Percentiles rank a stretch among this genome's conserved stretches.
These are phyloP conservation scores for Cordyceps javanica DNA, from an alignment of 2,329 filamentous ascomycete species.

Conservation along the genomic window DNA sequence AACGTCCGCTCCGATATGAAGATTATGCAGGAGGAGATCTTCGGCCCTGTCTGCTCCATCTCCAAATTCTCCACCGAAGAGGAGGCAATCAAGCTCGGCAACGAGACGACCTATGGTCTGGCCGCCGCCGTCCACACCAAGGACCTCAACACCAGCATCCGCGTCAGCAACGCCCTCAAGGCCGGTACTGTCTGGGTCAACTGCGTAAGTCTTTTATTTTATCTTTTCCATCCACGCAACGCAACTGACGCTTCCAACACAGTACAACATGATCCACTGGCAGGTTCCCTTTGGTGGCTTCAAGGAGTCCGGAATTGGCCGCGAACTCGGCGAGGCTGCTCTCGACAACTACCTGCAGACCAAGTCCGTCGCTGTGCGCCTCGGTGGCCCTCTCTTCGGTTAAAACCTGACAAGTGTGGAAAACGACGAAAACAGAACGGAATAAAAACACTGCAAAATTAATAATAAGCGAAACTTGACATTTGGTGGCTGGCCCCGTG, in stretches of 20 bases:
- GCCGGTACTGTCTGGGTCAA: slow-evolving; percentile 57
- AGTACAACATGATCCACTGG: slow-evolving; percentile 66
- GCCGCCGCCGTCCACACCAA: slow-evolving; percentile 73
- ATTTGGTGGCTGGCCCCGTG: background rate
- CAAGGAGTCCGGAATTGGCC: slow-evolving; percentile 73
- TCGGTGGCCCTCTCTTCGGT: slow-evolving; percentile 37
- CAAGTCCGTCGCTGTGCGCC: slow-evolving; percentile 57
- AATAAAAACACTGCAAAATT: background rate
- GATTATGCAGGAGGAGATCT: slow-evolving; percentile 84
- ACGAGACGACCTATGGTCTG: slow-evolving; percentile 70
- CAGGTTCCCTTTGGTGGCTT: slow-evolving; percentile 65
- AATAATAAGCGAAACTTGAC: background rate
- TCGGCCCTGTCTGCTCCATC: slow-evolving; percentile 74
- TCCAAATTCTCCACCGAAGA: slow-evolving; percentile 76
- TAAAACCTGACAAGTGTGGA: background rate
- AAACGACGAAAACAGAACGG: background rate
- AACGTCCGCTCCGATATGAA: slow-evolving; percentile 74
- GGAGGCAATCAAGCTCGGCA: slow-evolving; percentile 66
- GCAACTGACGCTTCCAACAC: background rate
- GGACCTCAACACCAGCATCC: slow-evolving; percentile 71
- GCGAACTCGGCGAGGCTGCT: slow-evolving; percentile 66
- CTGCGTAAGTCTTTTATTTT: slow-evolving; percentile 23
- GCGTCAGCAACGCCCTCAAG: slow-evolving; percentile 64
- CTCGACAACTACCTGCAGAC: slow-evolving; percentile 62
- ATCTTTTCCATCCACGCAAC: background rate